These are phyloP conservation scores for Trametes elegans DNA, from an alignment of 768 basidiomycete species.

Conservation along the genomic window DNA sequence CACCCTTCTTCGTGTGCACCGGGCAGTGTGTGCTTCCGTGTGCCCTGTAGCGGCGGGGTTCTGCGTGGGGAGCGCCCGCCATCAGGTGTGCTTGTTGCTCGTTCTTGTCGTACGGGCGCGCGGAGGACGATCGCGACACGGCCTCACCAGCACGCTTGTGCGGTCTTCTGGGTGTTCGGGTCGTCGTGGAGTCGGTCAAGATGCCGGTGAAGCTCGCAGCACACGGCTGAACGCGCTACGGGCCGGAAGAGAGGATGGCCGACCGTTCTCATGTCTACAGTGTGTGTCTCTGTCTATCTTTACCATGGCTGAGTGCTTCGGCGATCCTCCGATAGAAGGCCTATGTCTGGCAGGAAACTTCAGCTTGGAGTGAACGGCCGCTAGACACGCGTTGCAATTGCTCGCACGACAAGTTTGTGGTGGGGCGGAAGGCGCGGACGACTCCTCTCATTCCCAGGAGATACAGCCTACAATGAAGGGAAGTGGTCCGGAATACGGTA, in stretches of 20 bases:
- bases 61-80: neutral
- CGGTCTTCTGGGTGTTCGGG: neutral
- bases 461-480: neutral
- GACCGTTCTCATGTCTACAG: neutral
- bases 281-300: no score
- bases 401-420: neutral
- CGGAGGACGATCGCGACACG: neutral
- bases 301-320: neutral
- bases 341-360: neutral
- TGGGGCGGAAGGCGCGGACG: neutral
- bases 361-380: neutral
- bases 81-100: constrained; percentile 1
- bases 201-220: neutral
- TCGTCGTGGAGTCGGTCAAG: neutral
- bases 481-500: neutral
- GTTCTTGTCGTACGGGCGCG: constrained; percentile 3
- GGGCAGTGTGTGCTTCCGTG: constrained; percentile 2
- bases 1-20: neutral
- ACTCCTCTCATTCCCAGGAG: no score
- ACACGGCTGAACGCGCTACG: neutral
- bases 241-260: neutral
- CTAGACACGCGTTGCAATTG: neutral
- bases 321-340: constrained; percentile 3
- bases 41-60: neutral
- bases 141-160: neutral